Percentiles rank a stretch among this genome's conserved stretches.
These are phyloP conservation scores for Leccinum broughii DNA, from an alignment of 768 basidiomycete genomes.

Conservation along the genomic window DNA sequence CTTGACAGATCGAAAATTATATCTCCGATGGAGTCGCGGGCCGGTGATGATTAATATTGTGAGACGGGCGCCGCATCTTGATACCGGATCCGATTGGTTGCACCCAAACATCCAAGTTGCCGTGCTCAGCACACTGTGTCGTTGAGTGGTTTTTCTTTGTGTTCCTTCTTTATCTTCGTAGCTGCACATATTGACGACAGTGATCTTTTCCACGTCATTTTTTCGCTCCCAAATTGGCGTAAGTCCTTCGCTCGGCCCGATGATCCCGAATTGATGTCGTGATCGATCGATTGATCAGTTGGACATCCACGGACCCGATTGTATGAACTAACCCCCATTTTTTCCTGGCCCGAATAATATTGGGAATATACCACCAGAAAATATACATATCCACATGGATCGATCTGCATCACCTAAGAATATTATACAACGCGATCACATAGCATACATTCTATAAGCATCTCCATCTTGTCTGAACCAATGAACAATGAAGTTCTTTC, in stretches of 20 bases:
- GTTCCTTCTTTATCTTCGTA: neutral
- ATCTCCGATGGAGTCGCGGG: neutral
- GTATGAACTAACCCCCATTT: neutral
- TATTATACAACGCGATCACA: neutral
- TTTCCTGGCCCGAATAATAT: neutral
- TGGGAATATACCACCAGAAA: neutral
- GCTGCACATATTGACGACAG: neutral
- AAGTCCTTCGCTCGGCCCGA: neutral
- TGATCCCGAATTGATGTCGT: neutral
- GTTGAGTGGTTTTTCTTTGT: neutral
- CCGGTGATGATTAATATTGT: neutral
- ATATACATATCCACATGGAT: neutral
- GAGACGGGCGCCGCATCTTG: neutral
- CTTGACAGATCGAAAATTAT: neutral
- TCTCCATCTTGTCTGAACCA: neutral
- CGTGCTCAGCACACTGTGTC: neutral
- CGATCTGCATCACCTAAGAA: neutral
- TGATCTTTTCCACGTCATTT: neutral
- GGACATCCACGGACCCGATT: neutral
- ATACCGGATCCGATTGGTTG: neutral
- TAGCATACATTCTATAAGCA: neutral
- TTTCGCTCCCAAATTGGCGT: neutral
- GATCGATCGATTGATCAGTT: neutral
- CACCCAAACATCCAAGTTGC: neutral
- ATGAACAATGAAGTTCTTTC: neutral